Percentiles rank a stretch among this genome's conserved stretches.
Evolutionary conservation across 345 rosid species (phyloP).

Genomic region (Eucalyptus sp.): DNA sequence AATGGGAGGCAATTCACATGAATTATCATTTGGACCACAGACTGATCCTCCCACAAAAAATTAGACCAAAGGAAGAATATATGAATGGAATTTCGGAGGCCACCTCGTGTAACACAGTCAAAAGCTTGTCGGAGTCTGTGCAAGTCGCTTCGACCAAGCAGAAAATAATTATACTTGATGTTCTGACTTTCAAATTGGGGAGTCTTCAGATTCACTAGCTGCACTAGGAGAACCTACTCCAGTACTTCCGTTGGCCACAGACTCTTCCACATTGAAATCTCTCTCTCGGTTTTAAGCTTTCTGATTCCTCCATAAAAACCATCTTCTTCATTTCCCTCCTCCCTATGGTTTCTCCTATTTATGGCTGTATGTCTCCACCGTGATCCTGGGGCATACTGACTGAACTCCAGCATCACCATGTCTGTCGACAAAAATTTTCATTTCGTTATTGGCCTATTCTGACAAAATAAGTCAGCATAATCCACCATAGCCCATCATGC

Average conservation of each 20-base stretch:
- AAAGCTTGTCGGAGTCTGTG: not conserved
- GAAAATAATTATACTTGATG: not conserved
- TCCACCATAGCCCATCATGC: not conserved
- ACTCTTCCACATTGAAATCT: constrained; percentile 55
- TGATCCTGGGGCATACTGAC: constrained; percentile 58
- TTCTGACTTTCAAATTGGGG: not conserved
- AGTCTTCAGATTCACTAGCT: not conserved
- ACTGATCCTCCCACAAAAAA: not conserved
- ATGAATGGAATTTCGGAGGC: not conserved
- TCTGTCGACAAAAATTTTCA: constrained; percentile 22
- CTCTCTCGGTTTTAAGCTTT: constrained; percentile 41
- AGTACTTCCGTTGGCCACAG: constrained; percentile 59
- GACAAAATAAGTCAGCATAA: not conserved
- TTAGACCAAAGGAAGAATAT: not conserved
- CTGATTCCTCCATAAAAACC: constrained; percentile 92
- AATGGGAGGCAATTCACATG: not conserved
- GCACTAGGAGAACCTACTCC: constrained; percentile 11
- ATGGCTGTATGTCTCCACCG: constrained; percentile 62
- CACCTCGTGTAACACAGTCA: not conserved
- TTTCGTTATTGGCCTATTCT: not conserved
- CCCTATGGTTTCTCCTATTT: constrained; percentile 53
- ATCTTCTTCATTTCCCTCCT: constrained; percentile 74
- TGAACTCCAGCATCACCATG: constrained; percentile 45
- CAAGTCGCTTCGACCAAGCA: not conserved
- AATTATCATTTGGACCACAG: not conserved